phyloP scores from a whole-genome alignment of 129 eudicot genomes.

The Logfia minima region DNA sequence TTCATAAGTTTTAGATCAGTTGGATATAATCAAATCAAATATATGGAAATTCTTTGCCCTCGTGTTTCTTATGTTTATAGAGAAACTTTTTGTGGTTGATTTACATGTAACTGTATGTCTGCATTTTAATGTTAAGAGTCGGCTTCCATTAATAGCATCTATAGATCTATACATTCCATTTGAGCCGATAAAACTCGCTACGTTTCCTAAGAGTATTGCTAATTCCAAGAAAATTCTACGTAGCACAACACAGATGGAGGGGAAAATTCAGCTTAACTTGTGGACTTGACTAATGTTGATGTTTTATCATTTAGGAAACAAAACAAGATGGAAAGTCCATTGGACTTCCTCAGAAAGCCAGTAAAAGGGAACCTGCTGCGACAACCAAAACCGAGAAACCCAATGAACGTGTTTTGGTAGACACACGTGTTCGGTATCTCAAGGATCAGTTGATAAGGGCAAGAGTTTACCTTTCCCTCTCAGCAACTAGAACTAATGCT shows the following conservation, averaged over 20 bases:
- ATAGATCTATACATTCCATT: not conserved
- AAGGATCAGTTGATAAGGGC: slow-evolving; percentile 83
- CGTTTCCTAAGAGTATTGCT: not conserved
- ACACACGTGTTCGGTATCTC: slow-evolving; percentile 70
- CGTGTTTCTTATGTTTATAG: not conserved
- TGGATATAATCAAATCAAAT: not conserved
- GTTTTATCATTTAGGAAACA: slow-evolving; percentile 38
- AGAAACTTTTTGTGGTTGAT: not conserved
- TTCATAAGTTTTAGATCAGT: not conserved
- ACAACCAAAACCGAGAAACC: slow-evolving; percentile 47
- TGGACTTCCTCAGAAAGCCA: slow-evolving; percentile 32
- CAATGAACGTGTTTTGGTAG: slow-evolving; percentile 39
- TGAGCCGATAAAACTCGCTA: not conserved
- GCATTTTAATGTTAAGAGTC: not conserved
- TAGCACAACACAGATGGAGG: not conserved
- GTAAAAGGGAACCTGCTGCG: slow-evolving; percentile 34
- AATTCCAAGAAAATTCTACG: not conserved
- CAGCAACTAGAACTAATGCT: slow-evolving; percentile 75
- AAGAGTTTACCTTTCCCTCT: slow-evolving; percentile 73
- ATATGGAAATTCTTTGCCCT: not conserved
- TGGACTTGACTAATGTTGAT: slow-evolving; percentile 16
- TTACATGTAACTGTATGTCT: slow-evolving; percentile 1
- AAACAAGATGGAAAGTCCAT: slow-evolving; percentile 33
- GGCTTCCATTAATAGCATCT: slow-evolving; percentile 3
- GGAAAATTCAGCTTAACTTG: not conserved